A percentile compares a stretch with the other conserved stretches of the same genome.
These are phyloP conservation scores for Globisporangium yorkense DNA, from an alignment of 352 stramenopile genomes.

Conservation along the genomic window DNA sequence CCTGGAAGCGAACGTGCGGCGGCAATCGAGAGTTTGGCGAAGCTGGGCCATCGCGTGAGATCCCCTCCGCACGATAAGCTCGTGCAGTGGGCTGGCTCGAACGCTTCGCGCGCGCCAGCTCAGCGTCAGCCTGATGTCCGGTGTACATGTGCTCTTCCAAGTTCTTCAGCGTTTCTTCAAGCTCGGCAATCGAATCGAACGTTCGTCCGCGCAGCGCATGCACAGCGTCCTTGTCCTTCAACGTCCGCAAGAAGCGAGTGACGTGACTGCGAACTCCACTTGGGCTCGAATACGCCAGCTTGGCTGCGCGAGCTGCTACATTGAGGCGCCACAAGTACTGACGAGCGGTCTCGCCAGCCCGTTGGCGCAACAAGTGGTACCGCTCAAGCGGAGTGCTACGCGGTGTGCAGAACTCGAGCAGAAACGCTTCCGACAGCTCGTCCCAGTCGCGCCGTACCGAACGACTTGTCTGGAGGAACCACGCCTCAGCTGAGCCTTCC, in stretches of 20 bases:
- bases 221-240: neutral
- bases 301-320: neutral
- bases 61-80: too few species aligned
- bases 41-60: neutral
- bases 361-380: neutral
- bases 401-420: neutral
- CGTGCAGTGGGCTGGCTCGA: neutral
- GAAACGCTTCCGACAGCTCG: neutral
- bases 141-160: neutral
- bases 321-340: neutral
- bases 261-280: neutral
- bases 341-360: neutral
- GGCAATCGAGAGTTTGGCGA: too few species aligned
- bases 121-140: neutral
- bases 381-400: neutral
- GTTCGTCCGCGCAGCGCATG: neutral
- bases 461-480: neutral
- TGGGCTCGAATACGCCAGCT: neutral
- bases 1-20: too few species aligned
- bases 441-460: neutral
- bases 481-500: neutral
- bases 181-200: neutral
- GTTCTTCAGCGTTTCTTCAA: neutral
- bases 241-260: neutral
- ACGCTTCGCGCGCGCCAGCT: neutral